These are phyloP conservation scores for Neophaeococcomyces aloes DNA, from an alignment of 2,329 filamentous ascomycete species.

Conservation along the genomic window DNA sequence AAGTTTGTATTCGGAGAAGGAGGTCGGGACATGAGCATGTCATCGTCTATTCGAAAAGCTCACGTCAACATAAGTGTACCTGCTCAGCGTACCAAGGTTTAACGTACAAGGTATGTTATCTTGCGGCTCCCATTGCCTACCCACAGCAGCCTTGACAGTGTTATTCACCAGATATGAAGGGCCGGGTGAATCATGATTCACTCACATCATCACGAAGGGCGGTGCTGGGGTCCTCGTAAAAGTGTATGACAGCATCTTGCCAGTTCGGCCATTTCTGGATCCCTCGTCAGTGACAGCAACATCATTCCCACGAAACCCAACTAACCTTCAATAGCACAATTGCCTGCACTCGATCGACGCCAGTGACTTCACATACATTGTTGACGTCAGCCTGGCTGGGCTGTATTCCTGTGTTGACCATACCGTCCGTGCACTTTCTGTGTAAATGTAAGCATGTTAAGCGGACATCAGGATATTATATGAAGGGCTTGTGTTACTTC, in stretches of 20 bases:
- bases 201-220: conserved; percentile 1
- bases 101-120: conserved; percentile 20
- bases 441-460: neutral
- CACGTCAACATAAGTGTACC: conserved; percentile 11
- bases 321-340: conserved; percentile 1
- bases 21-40: conserved; percentile 27
- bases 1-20: conserved; percentile 38
- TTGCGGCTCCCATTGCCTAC: conserved; percentile 14
- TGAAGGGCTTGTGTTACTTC: conserved; percentile 4
- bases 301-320: neutral
- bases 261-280: conserved; percentile 4
- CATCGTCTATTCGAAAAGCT: conserved; percentile 28
- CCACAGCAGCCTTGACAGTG: neutral
- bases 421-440: conserved; percentile 6
- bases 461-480: no score
- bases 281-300: neutral
- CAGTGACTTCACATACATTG: conserved; percentile 3
- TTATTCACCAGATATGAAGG: neutral
- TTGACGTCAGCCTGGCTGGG: neutral
- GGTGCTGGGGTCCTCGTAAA: conserved; percentile 2
- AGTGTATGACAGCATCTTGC: conserved; percentile 5
- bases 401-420: conserved; percentile 3
- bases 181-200: no score
- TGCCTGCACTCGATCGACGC: conserved; percentile 1
- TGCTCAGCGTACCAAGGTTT: neutral